Conservation (phyloP, 2,329 filamentous ascomycete genomes). For the Fusarium gaditjirri region DNA sequence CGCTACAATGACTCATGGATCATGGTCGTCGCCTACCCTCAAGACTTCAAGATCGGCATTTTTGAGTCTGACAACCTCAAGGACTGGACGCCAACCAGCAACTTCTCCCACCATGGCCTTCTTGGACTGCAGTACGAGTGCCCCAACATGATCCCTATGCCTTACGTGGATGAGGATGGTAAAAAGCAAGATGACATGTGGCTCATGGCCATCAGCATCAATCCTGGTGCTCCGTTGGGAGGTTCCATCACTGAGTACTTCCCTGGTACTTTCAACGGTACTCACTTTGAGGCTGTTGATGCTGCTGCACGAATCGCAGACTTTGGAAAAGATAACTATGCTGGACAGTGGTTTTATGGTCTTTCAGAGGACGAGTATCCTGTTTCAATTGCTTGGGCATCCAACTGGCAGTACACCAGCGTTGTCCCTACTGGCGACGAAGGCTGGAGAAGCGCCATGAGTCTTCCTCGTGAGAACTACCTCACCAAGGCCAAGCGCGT, state of each 20-base stretch:
- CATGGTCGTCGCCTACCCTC: slow-evolving; percentile 63
- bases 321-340: slow-evolving; percentile 53
- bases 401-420: slow-evolving; percentile 50
- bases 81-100: slow-evolving; percentile 62
- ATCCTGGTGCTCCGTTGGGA: slow-evolving; percentile 66
- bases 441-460: slow-evolving; percentile 49
- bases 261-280: slow-evolving; percentile 71
- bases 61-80: slow-evolving; percentile 69
- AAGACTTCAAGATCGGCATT: slow-evolving; percentile 67
- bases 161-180: slow-evolving; percentile 52
- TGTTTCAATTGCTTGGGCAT: slow-evolving; percentile 51
- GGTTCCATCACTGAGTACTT: slow-evolving; percentile 67
- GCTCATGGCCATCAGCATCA: slow-evolving; percentile 64
- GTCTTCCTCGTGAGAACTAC: slow-evolving; percentile 58
- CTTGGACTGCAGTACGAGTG: slow-evolving; percentile 70
- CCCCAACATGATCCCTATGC: slow-evolving; percentile 69
- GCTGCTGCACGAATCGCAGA: slow-evolving; percentile 45
- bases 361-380: slow-evolving; percentile 40
- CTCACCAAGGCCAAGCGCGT: slow-evolving; percentile 61
- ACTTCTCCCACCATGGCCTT: slow-evolving; percentile 65
- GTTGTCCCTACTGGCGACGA: slow-evolving; percentile 47
- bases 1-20: slow-evolving; percentile 68
- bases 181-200: slow-evolving; percentile 45
- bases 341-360: slow-evolving; percentile 50
- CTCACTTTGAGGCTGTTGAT: slow-evolving; percentile 60